Conservation (phyloP, 306 rosid species). For the Mucuna pruriens region DNA sequence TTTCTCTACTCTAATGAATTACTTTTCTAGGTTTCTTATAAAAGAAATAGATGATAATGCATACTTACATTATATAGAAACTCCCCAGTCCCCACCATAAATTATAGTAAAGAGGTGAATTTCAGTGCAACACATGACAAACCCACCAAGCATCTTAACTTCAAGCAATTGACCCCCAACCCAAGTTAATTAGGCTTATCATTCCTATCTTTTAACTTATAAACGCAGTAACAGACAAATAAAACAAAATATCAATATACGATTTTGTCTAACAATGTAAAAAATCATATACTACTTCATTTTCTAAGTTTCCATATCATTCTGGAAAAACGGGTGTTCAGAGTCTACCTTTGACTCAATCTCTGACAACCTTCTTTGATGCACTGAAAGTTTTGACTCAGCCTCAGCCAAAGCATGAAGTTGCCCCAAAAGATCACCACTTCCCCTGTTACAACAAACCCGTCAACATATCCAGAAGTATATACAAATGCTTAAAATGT, state of each 20-base stretch:
- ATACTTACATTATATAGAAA: neutral
- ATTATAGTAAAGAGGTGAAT: neutral
- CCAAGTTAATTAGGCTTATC: neutral
- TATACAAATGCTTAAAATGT: conserved; percentile 24
- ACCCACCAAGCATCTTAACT: neutral
- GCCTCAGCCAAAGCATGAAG: conserved; percentile 85
- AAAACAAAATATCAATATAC: conserved; percentile 2
- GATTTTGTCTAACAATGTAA: conserved; percentile 19
- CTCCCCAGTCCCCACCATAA: neutral
- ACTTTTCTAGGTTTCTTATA: neutral
- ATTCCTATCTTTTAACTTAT: conserved; percentile 16
- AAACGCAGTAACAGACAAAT: neutral
- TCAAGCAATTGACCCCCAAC: conserved; percentile 14
- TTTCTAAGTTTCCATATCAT: conserved; percentile 23
- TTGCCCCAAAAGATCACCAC: conserved; percentile 83
- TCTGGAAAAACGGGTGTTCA: conserved; percentile 7
- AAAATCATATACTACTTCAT: neutral
- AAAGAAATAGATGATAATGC: neutral
- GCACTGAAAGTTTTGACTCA: conserved; percentile 65
- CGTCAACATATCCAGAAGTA: conserved; percentile 32
- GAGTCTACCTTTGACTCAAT: conserved; percentile 75
- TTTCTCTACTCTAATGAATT: conserved; percentile 1
- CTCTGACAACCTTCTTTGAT: conserved; percentile 70
- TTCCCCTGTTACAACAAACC: conserved; percentile 62
- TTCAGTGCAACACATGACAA: neutral